Base-by-base conservation (phyloP, 352 stramenopile genomes). In the Globisporangium cederbergense region DNA sequence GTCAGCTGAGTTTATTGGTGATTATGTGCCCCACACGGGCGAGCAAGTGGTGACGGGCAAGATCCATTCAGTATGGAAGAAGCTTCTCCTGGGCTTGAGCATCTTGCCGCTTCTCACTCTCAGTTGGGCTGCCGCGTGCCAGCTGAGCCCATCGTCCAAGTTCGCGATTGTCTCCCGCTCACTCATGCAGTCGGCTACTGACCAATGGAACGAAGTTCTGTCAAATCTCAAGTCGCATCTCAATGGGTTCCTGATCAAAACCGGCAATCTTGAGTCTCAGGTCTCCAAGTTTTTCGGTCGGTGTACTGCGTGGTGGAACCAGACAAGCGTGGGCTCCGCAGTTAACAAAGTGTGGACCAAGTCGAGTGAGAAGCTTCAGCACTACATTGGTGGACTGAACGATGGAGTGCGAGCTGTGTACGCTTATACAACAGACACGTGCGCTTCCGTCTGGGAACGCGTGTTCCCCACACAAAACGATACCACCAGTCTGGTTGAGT, bases 91-190 rank as follows among this genome's bases (percentile, higher is more conserved):
- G 10, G 14, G 36, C 10, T 14, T 58, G 32, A 58, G 52, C 20
- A 18, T 58, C n/a, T 18, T 58, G 10, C 32, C 52, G 32, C 52
- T 58, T 46, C 52, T 58, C 38, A 11, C 34, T 25, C 52, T 58
- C 10, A 6, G 14, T 13, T 58, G 52, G 52, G 32, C 52, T 25
- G n/a, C 32, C 0, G n/a, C 38, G 22, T 46, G 52, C 34, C 43
- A 18, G 52, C n/a, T 58, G n/a, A 20, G 16, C n/a, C 52, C 52
- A n/a, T 46, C 52, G 1, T 58, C 32, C 32, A 58, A 43, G 52
- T 32, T 40, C 20, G n/a, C 34, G 8, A 16, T 22, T 8, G 3
- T 20, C 11, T 58, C 30, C 10, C 30, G 20, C 14, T n/a, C 14
- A 4, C 22, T 58, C n/a, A 4, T 42, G 22, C 18, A 58, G 18